Conservation (phyloP, 73 alveolate species). For the Paramecium pentaurelia region DNA sequence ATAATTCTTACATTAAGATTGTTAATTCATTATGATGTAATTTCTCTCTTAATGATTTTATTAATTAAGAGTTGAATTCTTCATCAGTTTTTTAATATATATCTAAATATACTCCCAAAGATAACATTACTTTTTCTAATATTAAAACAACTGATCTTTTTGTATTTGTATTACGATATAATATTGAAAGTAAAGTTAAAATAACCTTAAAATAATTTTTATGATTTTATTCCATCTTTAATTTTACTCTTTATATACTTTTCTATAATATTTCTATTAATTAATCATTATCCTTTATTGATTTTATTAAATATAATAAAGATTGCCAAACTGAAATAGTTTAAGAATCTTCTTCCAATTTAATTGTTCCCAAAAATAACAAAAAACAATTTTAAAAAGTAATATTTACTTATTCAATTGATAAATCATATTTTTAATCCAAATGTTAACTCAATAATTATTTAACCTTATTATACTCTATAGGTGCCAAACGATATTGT, state of each 20-base stretch:
- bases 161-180: neutral
- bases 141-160: conserved; percentile 21
- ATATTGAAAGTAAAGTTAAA: neutral
- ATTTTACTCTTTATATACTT: conserved; percentile 2
- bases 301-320: neutral
- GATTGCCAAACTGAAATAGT: neutral
- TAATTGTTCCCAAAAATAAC: neutral
- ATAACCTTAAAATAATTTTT: neutral
- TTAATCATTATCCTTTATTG: neutral
- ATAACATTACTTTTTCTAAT: neutral
- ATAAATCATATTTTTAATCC: neutral
- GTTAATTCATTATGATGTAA: neutral
- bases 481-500: neutral
- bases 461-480: neutral
- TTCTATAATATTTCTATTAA: neutral
- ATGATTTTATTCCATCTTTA: neutral
- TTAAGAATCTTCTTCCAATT: neutral
- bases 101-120: neutral
- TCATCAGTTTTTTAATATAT: conserved; percentile 35
- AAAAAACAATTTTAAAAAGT: neutral
- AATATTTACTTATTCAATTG: neutral
- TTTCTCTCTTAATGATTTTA: neutral
- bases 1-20: neutral
- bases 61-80: neutral
- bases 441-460: neutral